These are phyloP conservation scores for Thelonectria discophora DNA, from an alignment of 2,329 filamentous ascomycete genomes.

Conservation along the genomic window DNA sequence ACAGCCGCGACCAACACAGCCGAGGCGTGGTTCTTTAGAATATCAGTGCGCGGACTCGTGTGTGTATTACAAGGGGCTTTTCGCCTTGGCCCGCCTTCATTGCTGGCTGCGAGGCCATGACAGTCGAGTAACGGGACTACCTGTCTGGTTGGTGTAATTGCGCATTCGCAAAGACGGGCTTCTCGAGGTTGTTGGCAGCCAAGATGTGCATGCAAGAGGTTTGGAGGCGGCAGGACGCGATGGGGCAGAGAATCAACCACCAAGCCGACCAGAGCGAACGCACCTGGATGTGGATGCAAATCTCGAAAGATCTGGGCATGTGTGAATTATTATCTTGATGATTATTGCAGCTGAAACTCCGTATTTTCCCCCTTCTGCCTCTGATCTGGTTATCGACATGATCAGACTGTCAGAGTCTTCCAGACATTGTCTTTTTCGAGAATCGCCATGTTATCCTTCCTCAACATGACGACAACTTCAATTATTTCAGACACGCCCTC, in stretches of 20 bases:
- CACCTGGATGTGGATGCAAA: neutral
- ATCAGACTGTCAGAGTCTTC: neutral
- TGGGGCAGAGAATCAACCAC: neutral
- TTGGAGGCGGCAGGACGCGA: neutral
- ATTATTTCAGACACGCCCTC: neutral
- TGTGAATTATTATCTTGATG: slow-evolving; percentile 2
- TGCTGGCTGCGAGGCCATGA: slow-evolving; percentile 12
- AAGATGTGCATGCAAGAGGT: slow-evolving; percentile 3
- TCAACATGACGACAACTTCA: slow-evolving; percentile 23
- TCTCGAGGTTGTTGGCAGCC: neutral
- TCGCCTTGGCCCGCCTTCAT: slow-evolving; percentile 15
- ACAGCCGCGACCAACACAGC: too few relatives aligned
- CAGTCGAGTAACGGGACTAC: neutral
- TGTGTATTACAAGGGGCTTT: too few relatives aligned
- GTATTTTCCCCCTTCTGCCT: neutral
- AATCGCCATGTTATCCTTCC: slow-evolving; percentile 17
- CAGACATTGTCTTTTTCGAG: slow-evolving; percentile 9
- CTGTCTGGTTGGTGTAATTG: neutral
- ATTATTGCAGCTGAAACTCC: neutral
- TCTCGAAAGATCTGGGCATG: slow-evolving; percentile 5
- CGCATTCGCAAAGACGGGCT: neutral
- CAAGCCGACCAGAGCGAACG: neutral
- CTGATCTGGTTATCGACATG: too few relatives aligned
- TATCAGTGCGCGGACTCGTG: too few relatives aligned
- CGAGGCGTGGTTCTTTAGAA: too few relatives aligned